These are phyloP conservation scores for Sonneratia caseolaris DNA, from an alignment of 345 rosid species.

Conservation along the genomic window DNA sequence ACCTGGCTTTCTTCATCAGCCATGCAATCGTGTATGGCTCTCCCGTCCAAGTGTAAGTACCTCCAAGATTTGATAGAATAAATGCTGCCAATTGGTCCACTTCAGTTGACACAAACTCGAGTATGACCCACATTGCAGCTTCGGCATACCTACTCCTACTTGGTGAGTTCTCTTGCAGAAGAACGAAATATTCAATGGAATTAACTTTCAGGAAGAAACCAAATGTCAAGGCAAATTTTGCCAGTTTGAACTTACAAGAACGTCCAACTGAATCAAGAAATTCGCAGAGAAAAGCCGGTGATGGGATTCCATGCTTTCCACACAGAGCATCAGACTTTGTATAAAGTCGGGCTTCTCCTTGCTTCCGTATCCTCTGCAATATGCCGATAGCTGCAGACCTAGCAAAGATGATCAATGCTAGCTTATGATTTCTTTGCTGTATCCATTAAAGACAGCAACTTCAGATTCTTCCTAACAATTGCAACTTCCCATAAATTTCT, in stretches of 20 bases:
- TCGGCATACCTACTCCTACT: slow-evolving; percentile 35
- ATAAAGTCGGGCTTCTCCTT: slow-evolving; percentile 37
- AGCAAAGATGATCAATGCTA: slow-evolving; percentile 10
- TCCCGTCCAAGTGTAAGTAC: slow-evolving; percentile 83
- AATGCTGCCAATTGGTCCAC: slow-evolving; percentile 45
- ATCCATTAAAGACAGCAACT: not conserved
- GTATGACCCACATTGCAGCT: slow-evolving; percentile 46
- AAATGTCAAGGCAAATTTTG: not conserved
- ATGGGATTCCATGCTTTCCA: slow-evolving; percentile 39
- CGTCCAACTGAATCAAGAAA: slow-evolving; percentile 61
- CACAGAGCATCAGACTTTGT: slow-evolving; percentile 31
- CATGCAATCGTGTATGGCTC: slow-evolving; percentile 78
- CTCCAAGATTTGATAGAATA: slow-evolving; percentile 78
- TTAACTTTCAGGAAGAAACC: not conserved
- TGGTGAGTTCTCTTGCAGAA: slow-evolving; percentile 47
- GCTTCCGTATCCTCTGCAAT: slow-evolving; percentile 50
- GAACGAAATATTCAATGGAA: not conserved
- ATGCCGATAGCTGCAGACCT: slow-evolving; percentile 60
- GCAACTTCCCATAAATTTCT: too few relatives aligned
- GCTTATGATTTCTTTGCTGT: not conserved
- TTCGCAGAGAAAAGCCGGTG: slow-evolving; percentile 60
- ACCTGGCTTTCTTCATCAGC: slow-evolving; percentile 76
- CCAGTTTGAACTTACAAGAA: slow-evolving; percentile 30
- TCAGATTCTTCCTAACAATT: too few relatives aligned
- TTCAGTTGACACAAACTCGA: slow-evolving; percentile 35